A percentile compares a stretch with the other conserved stretches of the same genome.
phyloP scores from a whole-genome alignment of 2,329 filamentous ascomycete genomes.

The Microsporum canis region DNA sequence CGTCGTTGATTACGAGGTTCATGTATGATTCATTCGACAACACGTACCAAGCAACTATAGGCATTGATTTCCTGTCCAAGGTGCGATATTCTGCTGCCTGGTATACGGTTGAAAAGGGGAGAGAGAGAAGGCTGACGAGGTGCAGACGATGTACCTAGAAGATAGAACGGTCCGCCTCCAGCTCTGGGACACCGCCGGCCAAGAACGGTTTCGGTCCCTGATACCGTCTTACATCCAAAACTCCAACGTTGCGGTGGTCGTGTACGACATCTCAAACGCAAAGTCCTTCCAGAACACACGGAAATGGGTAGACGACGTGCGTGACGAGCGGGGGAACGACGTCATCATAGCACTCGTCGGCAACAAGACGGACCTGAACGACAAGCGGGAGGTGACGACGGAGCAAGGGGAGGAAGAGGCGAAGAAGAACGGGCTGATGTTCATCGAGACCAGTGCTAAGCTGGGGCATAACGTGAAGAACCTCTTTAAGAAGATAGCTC shows the following conservation, averaged over 20 bases:
- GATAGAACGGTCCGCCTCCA: conserved; percentile 95
- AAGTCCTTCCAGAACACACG: conserved; percentile 98
- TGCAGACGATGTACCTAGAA: conserved; percentile 95
- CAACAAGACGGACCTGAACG: conserved; percentile 98
- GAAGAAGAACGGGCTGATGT: conserved; percentile 96
- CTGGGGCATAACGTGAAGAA: conserved; percentile 96
- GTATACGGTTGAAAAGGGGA: background rate
- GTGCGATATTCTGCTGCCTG: conserved; percentile 36
- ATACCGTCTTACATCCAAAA: conserved; percentile 99
- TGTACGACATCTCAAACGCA: conserved; percentile 95
- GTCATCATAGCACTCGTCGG: conserved; percentile 97
- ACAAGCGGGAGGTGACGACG: conserved; percentile 95
- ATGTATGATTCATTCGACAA: conserved; percentile 99
- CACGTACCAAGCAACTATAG: conserved; percentile 98
- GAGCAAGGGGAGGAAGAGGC: conserved; percentile 95
- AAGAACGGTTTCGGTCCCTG: conserved; percentile 91
- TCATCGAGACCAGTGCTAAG: conserved; percentile 98
- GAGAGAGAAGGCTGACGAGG: background rate
- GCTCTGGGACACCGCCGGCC: conserved; percentile 95
- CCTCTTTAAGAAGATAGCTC: conserved; percentile 93
- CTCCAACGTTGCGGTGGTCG: conserved; percentile 92
- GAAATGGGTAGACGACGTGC: conserved; percentile 98
- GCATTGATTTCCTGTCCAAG: conserved; percentile 98
- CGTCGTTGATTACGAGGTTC: conserved; percentile 94
- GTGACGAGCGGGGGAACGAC: conserved; percentile 92